These are phyloP conservation scores for Chlorella sp. DNA, from an alignment of 139 green algal species.

Conservation along the genomic window DNA sequence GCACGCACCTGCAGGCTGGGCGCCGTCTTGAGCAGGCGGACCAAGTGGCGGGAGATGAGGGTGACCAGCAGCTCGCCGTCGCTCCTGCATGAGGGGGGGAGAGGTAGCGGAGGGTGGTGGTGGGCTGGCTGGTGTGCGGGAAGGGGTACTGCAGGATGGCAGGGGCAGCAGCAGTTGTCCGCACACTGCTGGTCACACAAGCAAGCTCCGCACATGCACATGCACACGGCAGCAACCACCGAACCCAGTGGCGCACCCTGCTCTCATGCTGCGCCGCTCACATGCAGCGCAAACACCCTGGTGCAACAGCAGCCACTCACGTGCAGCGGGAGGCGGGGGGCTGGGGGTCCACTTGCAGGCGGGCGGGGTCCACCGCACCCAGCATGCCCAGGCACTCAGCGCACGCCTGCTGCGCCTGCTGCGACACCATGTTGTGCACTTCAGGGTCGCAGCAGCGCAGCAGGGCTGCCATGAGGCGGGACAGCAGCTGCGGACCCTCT, in stretches of 20 bases:
- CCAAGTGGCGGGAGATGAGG: constrained; percentile 74
- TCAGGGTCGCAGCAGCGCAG: constrained; percentile 78
- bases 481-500: constrained; percentile 48
- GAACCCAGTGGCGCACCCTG: too few species aligned
- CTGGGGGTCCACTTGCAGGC: constrained; percentile 52
- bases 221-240: too few species aligned
- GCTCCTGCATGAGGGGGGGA: constrained; percentile 31
- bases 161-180: too few species aligned
- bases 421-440: constrained; percentile 22
- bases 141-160: too few species aligned
- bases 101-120: too few species aligned
- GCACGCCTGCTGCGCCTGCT: constrained; percentile 60
- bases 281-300: too few species aligned
- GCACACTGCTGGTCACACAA: too few species aligned
- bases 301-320: not conserved
- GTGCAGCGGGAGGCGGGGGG: constrained; percentile 4
- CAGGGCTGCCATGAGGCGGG: constrained; percentile 65
- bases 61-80: constrained; percentile 44
- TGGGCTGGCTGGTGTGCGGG: too few species aligned
- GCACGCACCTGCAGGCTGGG: constrained; percentile 63
- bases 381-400: constrained; percentile 85
- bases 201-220: too few species aligned
- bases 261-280: too few species aligned
- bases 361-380: constrained; percentile 82
- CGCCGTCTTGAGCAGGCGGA: constrained; percentile 83